Conservation (phyloP, 768 basidiomycete species). For the Tulasnella sp. region DNA sequence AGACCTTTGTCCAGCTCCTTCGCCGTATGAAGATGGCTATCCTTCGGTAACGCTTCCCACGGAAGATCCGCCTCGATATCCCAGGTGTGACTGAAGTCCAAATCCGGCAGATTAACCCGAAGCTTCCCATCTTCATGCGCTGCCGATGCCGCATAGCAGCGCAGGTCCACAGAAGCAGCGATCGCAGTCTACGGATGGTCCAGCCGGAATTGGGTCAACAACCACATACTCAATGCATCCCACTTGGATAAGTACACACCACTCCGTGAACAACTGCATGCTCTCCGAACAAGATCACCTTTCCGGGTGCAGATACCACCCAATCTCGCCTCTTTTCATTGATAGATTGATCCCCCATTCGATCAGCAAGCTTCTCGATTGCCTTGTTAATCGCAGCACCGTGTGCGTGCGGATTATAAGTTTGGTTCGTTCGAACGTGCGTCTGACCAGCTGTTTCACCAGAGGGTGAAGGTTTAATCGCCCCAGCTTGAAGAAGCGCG, state of each 20-base stretch:
- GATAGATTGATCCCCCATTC: background rate
- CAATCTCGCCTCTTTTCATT: conserved; percentile 30
- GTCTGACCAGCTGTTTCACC: conserved; percentile 28
- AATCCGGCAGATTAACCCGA: conserved; percentile 68
- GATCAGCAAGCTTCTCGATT: conserved; percentile 19
- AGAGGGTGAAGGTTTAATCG: conserved; percentile 38
- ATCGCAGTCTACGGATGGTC: conserved; percentile 62
- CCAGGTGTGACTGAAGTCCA: conserved; percentile 78
- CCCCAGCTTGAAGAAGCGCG: conserved; percentile 84
- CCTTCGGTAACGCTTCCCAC: conserved; percentile 50
- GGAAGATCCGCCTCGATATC: conserved; percentile 54
- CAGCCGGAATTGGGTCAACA: background rate
- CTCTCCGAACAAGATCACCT: conserved; percentile 96
- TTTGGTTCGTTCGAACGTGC: conserved; percentile 4
- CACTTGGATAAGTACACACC: conserved; percentile 40
- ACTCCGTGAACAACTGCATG: conserved; percentile 98
- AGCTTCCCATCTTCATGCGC: conserved; percentile 65
- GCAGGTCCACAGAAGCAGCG: conserved; percentile 88
- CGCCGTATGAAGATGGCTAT: conserved; percentile 28
- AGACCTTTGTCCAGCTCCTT: conserved; percentile 63
- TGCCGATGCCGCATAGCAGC: conserved; percentile 80
- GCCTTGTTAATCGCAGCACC: conserved; percentile 16
- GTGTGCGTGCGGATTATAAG: conserved; percentile 6
- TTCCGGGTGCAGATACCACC: conserved; percentile 93
- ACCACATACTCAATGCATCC: conserved; percentile 6